Evolutionary conservation across 345 rosid genomes (phyloP), one percentile per base, ranked within the genome.

Genomic region (Excoecaria cochinchinensis): DNA sequence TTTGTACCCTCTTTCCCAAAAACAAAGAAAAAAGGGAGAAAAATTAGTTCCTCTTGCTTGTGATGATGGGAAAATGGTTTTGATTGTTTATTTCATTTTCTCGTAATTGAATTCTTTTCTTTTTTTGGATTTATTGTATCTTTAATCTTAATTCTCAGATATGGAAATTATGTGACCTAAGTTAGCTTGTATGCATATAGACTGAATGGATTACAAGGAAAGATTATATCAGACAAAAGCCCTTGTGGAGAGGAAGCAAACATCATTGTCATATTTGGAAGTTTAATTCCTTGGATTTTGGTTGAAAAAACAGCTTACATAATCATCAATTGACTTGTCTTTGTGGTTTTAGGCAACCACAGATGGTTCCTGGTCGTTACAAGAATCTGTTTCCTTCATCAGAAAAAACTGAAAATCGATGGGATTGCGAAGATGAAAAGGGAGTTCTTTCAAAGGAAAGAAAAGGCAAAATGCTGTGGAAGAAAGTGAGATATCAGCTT

Each of bases 401-500:
- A 15, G 78, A 74, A 58, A 58, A 21, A 64, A 9, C 17, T 64
- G 70, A 74, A 42, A 56, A 64, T 58, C 48, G 66, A 14, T 19
- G 24, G 44, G 81, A 70, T 1, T 77, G 50, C 8, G 78, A 81
- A 47, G 71, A 73, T 59, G 83, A 72, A 44, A 53, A 52, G 5
- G 24, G 8, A 67, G 58, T 57, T 59, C 70, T 69, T 73, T 39
- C 87, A 1, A 85, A 81, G 73, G 88, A 81, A 55, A 89, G 89
- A 61, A 95, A 90, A 82, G 92, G 97, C 82, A 86, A 84, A 83
- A 88, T 87, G 59, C 72, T 88, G 55, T 95, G 98, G 98, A 89
- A 88, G 82, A 91, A 89, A 84, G 94, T 91, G 51, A 91, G 87
- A 85, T 91, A 87, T 78, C 99, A 95, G 82, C 87, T 93, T 38